These are phyloP conservation scores for Cadophora sp. DNA, from an alignment of 2,329 filamentous ascomycete species.

Conservation along the genomic window DNA sequence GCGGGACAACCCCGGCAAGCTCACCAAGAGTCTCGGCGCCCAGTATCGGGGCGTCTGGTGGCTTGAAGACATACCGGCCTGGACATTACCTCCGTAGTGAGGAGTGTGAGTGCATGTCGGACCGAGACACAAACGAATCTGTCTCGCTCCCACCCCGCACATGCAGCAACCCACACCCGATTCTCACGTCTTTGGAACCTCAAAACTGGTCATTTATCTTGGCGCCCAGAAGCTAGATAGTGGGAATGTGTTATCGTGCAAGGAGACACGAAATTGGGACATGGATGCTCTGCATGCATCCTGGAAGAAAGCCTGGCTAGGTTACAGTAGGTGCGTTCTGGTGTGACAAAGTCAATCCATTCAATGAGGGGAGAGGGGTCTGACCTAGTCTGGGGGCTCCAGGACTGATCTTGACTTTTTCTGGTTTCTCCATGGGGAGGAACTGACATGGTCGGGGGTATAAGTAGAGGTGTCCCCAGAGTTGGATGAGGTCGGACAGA, in stretches of 20 bases:
- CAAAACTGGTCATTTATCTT: conserved; percentile 9
- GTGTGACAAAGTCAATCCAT: not conserved
- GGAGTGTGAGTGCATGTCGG: conserved; percentile 7
- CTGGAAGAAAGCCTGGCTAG: not conserved
- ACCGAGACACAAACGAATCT: conserved; percentile 1
- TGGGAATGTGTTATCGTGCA: not conserved
- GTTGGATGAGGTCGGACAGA: not conserved
- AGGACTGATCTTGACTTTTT: not conserved
- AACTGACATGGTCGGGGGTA: conserved; percentile 2
- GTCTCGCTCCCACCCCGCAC: conserved; percentile 4
- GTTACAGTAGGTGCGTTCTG: not conserved
- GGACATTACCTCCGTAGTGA: no score
- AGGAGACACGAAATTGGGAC: conserved; percentile 1
- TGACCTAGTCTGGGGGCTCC: conserved; percentile 1
- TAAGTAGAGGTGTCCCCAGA: not conserved
- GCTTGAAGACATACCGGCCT: conserved; percentile 1
- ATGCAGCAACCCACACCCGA: not conserved
- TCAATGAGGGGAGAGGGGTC: not conserved
- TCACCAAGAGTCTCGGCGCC: conserved; percentile 11
- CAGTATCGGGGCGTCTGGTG: not conserved
- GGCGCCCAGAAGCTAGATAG: conserved; percentile 8
- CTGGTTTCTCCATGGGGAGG: conserved; percentile 9
- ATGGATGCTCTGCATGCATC: not conserved
- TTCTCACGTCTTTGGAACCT: not conserved
- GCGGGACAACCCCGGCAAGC: conserved; percentile 11